Conservation (phyloP, 2,329 filamentous ascomycete genomes). For the Claviceps monticola region DNA sequence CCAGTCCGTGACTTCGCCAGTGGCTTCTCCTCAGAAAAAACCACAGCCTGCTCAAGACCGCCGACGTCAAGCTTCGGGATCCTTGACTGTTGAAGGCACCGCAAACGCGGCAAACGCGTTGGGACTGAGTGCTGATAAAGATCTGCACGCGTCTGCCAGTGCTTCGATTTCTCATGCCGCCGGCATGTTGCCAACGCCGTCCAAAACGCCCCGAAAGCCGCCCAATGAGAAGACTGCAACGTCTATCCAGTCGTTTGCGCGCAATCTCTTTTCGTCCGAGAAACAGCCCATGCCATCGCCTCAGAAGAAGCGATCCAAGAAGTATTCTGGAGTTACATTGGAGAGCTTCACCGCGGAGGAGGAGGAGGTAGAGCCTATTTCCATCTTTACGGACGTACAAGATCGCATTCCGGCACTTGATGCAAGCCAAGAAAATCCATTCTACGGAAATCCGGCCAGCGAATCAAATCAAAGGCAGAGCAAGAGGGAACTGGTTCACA, state of each 20-base stretch:
- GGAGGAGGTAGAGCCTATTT: constrained; percentile 45
- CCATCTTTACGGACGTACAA: constrained; percentile 67
- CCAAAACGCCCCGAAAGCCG: constrained; percentile 61
- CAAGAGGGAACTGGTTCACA: constrained; percentile 39
- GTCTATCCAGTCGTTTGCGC: constrained; percentile 40
- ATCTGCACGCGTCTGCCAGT: constrained; percentile 13
- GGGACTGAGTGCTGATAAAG: constrained; percentile 18
- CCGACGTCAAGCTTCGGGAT: constrained; percentile 32
- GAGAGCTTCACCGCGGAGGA: constrained; percentile 46
- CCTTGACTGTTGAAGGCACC: constrained; percentile 29
- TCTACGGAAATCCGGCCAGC: constrained; percentile 37
- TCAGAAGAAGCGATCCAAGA: constrained; percentile 43
- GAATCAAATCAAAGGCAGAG: constrained; percentile 34
- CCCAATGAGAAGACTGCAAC: constrained; percentile 35
- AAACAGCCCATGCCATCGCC: constrained; percentile 45
- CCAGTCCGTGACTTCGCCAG: constrained; percentile 26
- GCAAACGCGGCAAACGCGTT: constrained; percentile 29
- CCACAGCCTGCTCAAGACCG: constrained; percentile 31
- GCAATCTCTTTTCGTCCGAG: constrained; percentile 48
- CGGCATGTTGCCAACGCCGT: constrained; percentile 61
- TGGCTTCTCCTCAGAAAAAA: constrained; percentile 37
- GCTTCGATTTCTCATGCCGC: constrained; percentile 20
- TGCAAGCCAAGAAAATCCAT: constrained; percentile 56
- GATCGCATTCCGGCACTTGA: constrained; percentile 62
- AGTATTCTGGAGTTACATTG: constrained; percentile 39